Evolutionary conservation across 805 yeast genomes (phyloP).

Genomic region (Wickerhamiella domercqiae): DNA sequence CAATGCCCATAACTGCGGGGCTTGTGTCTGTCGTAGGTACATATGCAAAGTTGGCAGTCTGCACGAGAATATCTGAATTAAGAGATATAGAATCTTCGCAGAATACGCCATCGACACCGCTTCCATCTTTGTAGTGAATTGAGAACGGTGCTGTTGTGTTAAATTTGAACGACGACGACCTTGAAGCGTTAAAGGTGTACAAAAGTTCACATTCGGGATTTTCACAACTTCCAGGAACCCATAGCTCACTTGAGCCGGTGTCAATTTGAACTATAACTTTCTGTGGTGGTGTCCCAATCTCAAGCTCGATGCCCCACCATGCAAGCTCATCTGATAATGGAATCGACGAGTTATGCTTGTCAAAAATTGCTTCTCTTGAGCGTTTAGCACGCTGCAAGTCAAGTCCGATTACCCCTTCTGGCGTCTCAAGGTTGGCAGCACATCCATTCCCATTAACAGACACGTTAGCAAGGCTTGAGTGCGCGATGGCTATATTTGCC

Average conservation of each 20-base stretch:
- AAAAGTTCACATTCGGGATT: constrained; percentile 13
- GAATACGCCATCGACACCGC: constrained; percentile 37
- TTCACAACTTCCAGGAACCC: constrained; percentile 27
- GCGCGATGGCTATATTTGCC: no score
- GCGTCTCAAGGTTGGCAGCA: no score
- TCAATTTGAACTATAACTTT: constrained; percentile 39
- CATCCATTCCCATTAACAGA: no score
- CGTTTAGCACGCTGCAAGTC: no score
- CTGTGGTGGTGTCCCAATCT: constrained; percentile 40
- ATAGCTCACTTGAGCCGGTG: constrained; percentile 56
- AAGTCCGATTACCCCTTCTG: no score
- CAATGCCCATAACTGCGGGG: constrained; percentile 33
- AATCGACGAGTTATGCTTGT: no score
- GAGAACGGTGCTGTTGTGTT: constrained; percentile 11
- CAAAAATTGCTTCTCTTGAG: no score
- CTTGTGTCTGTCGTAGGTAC: constrained; percentile 49
- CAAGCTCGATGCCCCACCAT: constrained; percentile 8
- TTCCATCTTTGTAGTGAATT: constrained; percentile 27
- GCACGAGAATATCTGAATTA: constrained; percentile 33
- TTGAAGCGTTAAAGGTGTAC: constrained; percentile 14
- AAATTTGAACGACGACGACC: constrained; percentile 14
- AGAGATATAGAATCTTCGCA: constrained; percentile 46
- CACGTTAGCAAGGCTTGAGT: no score
- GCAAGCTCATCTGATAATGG: background rate
- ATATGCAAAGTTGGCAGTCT: constrained; percentile 53